Base-by-base conservation (phyloP, 2,329 filamentous ascomycete species). In the Tolypocladium paradoxum region DNA sequence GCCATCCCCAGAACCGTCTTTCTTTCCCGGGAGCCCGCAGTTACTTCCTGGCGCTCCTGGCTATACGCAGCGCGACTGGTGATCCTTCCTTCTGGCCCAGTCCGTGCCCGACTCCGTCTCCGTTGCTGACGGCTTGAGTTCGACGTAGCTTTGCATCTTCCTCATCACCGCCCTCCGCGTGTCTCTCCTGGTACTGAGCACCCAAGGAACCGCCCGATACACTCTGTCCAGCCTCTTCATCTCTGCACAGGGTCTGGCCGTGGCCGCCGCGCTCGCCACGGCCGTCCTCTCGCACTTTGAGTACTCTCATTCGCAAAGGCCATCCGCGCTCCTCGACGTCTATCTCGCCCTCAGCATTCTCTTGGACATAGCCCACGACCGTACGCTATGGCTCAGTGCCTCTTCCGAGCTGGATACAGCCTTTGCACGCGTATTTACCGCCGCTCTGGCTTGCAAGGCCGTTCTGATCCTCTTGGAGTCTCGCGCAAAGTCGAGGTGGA, bases 271-370 rank as follows among this genome's bases (percentile, higher is more conserved):
- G 4, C 59, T 58, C n/a, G 56, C 68, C 6, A 53, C 62, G 3
- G 38, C 59, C 0, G 51, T 73, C 3, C 29, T 31, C 29, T 72
- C 70, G 0, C 70, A 60, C 47, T 31, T 56, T 1, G 71, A 75
- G 52, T 72, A 75, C 55, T 56, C 58, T 49, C 69, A 57, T 16
- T 63, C 70, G 1, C 64, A 63, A 0, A 64, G 72, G 1, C 74
- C 75, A 0, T 78, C 75, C 0, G 61, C 71, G 0, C 51, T 78
- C 3, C 60, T 79, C 14, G 68, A 61, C 18, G 55, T 60, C 12
- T 78, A 72, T 49, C 55, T 78, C 4, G 56, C 71, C 11, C 37
- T 76, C 3, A 72, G 72, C 1, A 56, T 74, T 0, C 58, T 78
- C 1, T 65, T 77, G 27, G 76, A 79, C 37, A 59, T 68, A 3